These are phyloP conservation scores for Triangularia verruculosa DNA, from an alignment of 2,329 filamentous ascomycete species.

Conservation along the genomic window DNA sequence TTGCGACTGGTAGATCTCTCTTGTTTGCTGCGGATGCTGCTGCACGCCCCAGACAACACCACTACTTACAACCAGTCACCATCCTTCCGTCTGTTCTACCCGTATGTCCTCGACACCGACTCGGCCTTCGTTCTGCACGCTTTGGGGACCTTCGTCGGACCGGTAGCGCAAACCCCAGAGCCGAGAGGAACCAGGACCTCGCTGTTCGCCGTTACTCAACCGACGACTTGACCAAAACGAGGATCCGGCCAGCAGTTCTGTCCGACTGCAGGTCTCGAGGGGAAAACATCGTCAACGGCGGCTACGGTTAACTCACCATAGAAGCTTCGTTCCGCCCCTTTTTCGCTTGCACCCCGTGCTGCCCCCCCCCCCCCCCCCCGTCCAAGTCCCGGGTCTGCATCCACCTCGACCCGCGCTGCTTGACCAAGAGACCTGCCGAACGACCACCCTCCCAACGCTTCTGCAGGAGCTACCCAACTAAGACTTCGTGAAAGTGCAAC, in stretches of 20 bases:
- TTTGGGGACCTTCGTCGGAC: constrained; percentile 15
- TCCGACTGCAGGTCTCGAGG: neutral
- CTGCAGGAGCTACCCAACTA: constrained; percentile 30
- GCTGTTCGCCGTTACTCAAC: neutral
- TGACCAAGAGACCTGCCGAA: constrained; percentile 33
- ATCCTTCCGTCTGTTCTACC: neutral
- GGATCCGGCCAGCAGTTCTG: neutral
- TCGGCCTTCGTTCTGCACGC: constrained; percentile 15
- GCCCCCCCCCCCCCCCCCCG: no score
- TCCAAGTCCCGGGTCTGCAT: constrained; percentile 15
- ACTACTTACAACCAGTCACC: constrained; percentile 11
- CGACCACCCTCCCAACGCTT: constrained; percentile 31
- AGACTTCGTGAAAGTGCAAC: constrained; percentile 28
- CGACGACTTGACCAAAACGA: neutral
- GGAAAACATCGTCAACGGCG: constrained; percentile 18
- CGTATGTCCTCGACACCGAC: constrained; percentile 18
- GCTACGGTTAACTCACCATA: constrained; percentile 15
- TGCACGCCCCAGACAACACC: constrained; percentile 14
- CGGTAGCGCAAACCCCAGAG: constrained; percentile 13
- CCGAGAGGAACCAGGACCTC: constrained; percentile 1
- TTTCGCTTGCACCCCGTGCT: constrained; percentile 2
- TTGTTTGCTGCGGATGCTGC: constrained; percentile 28
- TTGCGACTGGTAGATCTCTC: constrained; percentile 26
- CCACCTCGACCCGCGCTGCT: constrained; percentile 24
- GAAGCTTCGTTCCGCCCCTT: constrained; percentile 14